phyloP scores from a whole-genome alignment of 1,284 basidiomycete species.

The Agaricales sp. region DNA sequence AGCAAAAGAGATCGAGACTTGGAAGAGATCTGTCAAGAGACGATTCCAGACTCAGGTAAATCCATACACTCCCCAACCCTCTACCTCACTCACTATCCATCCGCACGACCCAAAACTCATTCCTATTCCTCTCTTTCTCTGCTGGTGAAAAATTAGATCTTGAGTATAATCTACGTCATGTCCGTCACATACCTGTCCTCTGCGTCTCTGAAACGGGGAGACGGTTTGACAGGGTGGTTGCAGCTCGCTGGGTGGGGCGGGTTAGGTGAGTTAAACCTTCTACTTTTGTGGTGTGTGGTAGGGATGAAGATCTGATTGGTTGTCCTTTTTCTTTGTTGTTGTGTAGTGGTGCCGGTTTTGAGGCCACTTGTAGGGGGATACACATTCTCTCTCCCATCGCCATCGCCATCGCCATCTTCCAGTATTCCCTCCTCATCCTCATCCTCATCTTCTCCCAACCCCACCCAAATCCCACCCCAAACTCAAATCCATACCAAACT shows the following conservation, averaged over 20 bases:
- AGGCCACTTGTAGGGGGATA: neutral
- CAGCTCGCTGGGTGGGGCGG: neutral
- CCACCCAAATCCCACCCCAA: conserved; percentile 24
- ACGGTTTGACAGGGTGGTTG: neutral
- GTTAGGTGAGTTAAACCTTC: neutral
- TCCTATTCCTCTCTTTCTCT: neutral
- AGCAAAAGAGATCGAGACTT: neutral
- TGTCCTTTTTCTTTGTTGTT: too few species aligned
- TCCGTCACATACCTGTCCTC: neutral
- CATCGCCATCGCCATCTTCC: neutral
- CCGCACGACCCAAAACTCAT: neutral
- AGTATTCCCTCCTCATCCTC: neutral
- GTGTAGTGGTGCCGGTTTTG: neutral
- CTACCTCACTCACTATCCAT: too few species aligned
- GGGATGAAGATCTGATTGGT: neutral
- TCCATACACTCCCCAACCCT: neutral
- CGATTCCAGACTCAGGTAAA: neutral
- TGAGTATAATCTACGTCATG: neutral
- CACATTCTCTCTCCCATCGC: neutral
- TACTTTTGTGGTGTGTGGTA: too few species aligned
- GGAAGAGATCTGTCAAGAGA: neutral
- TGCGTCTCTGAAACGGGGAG: neutral
- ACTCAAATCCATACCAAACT: conserved; percentile 31
- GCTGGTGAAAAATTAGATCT: too few species aligned
- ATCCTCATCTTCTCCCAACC: conserved; percentile 38